A percentile compares a stretch with the other conserved stretches of the same genome.
phyloP scores from a whole-genome alignment of 2,329 filamentous ascomycete genomes.

The Calonectria pteridis region DNA sequence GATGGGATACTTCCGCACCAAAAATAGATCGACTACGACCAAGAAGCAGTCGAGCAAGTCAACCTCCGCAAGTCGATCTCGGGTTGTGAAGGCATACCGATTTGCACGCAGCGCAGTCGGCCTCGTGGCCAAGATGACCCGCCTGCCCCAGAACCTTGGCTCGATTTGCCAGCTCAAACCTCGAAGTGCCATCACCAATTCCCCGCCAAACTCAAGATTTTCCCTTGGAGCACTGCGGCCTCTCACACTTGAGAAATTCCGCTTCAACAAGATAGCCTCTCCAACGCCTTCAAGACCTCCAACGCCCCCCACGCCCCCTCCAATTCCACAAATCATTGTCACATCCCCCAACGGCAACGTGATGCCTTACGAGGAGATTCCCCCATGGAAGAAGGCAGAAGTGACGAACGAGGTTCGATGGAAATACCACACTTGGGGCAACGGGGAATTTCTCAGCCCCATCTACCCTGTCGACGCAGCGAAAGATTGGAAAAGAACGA shows the following conservation, averaged over 20 bases:
- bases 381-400: neutral
- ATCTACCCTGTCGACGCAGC: neutral
- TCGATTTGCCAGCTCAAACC: neutral
- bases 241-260: neutral
- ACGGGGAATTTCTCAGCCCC: constrained; percentile 6
- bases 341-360: constrained; percentile 18
- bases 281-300: neutral
- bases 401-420: neutral
- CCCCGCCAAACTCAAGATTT: neutral
- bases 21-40: neutral
- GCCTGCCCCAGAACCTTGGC: neutral
- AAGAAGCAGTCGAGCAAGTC: neutral
- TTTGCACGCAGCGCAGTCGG: neutral
- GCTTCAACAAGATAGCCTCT: neutral
- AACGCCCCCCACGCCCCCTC: neutral
- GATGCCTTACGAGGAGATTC: neutral
- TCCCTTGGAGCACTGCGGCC: neutral
- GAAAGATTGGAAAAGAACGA: neutral
- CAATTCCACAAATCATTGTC: constrained; percentile 24
- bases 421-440: neutral
- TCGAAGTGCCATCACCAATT: neutral
- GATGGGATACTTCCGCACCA: neutral
- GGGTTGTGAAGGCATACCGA: neutral
- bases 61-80: neutral
- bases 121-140: neutral